Base-by-base conservation (phyloP, 768 basidiomycete genomes). In the Podaxis sp. region DNA sequence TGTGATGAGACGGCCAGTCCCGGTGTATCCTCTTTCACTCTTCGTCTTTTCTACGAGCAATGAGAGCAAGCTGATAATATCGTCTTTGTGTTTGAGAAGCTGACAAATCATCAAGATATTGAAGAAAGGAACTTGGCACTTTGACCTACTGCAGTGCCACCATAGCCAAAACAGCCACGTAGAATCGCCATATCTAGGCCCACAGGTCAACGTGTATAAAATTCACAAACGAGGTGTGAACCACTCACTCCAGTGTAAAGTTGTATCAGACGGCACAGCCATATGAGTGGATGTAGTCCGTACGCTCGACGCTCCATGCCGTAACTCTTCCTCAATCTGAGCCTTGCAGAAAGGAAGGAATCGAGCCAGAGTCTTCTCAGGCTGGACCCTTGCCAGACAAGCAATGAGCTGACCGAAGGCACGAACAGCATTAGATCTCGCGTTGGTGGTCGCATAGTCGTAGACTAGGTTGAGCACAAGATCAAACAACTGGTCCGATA, bases 331-430 rank as follows among this genome's bases (percentile, higher is more conserved):
- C 65, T 89, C 83, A 56, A 97, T 93, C 70, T 93, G 90, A 5
- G 77, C 74, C 15, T 84, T 77, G 70, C 93, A 96, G 64, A 87
- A 85, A 1, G 90, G 87, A 63, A 96, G 76, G 76, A 98, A 94
- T 71, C 87, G 90, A 54, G 84, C 84, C 63, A 96, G 81, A 0
- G 88, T 90, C 76, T 88, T 87, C 65, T 83, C 81, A 12, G 95
- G 89, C 62, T 86, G 82, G 12, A 89, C 88, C 41, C 91, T 84
- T 2, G 95, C 90, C 30, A 98, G 81, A 66, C 91, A 92, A 17
- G 89, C 85, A 40, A 98, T 84, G 11, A 98, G 84, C 65, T 95
- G 92, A 1, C 93, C 93, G 66, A 97, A 91, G 2, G 94, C 91
- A 64, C 89, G 82, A 56, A 96, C 92, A n/a, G 93, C 86, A 72